Base-by-base conservation (phyloP, 2,329 filamentous ascomycete species). In the Neoarthrinium moseri region DNA sequence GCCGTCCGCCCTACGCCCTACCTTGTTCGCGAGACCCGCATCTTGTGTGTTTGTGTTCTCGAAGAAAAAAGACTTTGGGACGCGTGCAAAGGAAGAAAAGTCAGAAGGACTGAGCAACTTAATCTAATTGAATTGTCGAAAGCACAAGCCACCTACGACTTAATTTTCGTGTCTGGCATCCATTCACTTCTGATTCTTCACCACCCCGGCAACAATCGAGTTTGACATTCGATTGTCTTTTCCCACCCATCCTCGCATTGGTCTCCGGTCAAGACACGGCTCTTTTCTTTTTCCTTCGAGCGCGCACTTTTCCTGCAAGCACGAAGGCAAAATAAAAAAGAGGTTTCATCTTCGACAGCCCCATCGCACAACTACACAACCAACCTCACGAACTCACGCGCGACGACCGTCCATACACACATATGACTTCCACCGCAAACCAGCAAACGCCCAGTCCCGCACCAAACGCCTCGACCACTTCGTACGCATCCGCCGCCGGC, bases 401-500 rank as follows among this genome's bases (percentile, higher is more conserved):
- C n/a, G n/a, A n/a, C n/a, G n/a, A n/a, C n/a, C n/a, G n/a, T n/a
- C n/a, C n/a, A n/a, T n/a, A n/a, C n/a, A n/a, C n/a, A n/a, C 71
- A 71, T 80, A 82, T 82, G 79, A 82, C 78, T 77, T 81, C 79
- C 68, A 68, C 76, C 76, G 74, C 73, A 56, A 74, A 69, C 64
- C 69, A 75, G 69, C 72, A 75, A 65, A 75, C 71, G 63, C 64
- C 70, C 64, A 75, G 66, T 60, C 68, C 75, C 78, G 79, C 80
- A 74, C 68, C 66, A 56, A 73, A 76, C 68, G 73, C 77, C 66
- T 72, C 77, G 63, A 74, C 78, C 66, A 73, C 78, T 66, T 84
- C 81, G 65, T 84, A 85, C 81, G 81, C 81, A 74, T 83, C 81
- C 60, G 81, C 81, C 72, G 81, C 75, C 66, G 74, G 78, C 72